Conservation (phyloP, 345 rosid genomes). For the Kernera saxatilis region DNA sequence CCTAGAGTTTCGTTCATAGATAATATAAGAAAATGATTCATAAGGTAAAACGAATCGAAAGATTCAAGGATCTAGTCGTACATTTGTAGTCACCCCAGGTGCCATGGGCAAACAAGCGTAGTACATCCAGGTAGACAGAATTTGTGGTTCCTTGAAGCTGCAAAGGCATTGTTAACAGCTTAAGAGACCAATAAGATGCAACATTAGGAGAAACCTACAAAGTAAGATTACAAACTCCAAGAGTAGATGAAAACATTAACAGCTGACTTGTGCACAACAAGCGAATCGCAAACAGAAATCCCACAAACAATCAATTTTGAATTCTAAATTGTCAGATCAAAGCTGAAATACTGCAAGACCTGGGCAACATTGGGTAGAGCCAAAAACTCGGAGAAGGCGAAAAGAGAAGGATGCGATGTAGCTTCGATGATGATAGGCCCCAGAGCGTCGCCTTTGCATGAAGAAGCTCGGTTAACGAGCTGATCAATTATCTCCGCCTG, state of each 20-base stretch:
- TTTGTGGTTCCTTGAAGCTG: constrained; percentile 83
- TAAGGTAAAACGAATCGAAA: background rate
- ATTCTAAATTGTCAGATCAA: too few relatives aligned
- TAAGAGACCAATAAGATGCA: background rate
- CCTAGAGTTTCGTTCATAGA: constrained; percentile 34
- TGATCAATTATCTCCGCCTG: constrained; percentile 36
- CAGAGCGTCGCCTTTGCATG: constrained; percentile 14
- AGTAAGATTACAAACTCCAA: background rate
- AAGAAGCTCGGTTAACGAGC: constrained; percentile 35
- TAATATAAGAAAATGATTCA: background rate
- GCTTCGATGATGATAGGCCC: constrained; percentile 21
- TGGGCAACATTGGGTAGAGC: constrained; percentile 28
- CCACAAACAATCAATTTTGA: too few relatives aligned
- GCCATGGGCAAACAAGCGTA: constrained; percentile 85
- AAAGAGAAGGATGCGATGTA: constrained; percentile 30
- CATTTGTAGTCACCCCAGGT: constrained; percentile 94
- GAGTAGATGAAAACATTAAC: background rate
- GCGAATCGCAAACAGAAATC: background rate
- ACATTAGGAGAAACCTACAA: background rate
- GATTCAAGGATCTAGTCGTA: constrained; percentile 16
- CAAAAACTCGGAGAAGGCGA: constrained; percentile 35
- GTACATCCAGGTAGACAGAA: constrained; percentile 50
- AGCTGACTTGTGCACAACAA: background rate
- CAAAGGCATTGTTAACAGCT: constrained; percentile 12
- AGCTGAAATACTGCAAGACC: too few relatives aligned